phyloP scores from a whole-genome alignment of 805 yeast species.

The Candida gorgasii region DNA sequence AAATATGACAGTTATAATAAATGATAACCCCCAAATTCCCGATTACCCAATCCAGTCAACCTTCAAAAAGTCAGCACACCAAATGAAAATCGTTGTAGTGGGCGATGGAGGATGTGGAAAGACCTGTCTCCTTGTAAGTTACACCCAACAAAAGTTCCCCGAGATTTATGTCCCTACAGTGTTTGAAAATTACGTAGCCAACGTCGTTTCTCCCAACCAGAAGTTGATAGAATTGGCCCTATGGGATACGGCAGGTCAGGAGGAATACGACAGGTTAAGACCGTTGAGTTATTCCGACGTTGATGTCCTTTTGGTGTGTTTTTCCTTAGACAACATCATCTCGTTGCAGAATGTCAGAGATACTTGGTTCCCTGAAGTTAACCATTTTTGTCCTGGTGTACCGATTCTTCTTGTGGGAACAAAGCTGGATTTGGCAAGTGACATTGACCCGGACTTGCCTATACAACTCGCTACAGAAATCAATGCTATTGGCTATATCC shows the following conservation, averaged over 20 bases:
- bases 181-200: constrained; percentile 74
- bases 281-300: constrained; percentile 81
- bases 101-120: constrained; percentile 95
- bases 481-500: constrained; percentile 71
- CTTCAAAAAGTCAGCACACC: constrained; percentile 23
- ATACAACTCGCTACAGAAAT: constrained; percentile 55
- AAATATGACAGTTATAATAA: constrained; percentile 23
- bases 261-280: constrained; percentile 77
- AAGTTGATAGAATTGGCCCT: constrained; percentile 73
- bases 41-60: constrained; percentile 29
- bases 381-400: constrained; percentile 76
- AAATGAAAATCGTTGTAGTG: constrained; percentile 70
- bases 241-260: constrained; percentile 93
- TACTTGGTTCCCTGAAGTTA: constrained; percentile 85
- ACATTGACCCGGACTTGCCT: constrained; percentile 48
- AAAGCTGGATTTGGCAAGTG: constrained; percentile 58
- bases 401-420: constrained; percentile 84
- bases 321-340: constrained; percentile 60
- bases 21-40: constrained; percentile 41
- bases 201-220: constrained; percentile 68
- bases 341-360: constrained; percentile 74
- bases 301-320: constrained; percentile 73
- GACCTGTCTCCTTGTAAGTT: constrained; percentile 70
- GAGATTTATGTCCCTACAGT: constrained; percentile 77
- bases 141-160: constrained; percentile 71